Percentiles rank a stretch among this genome's conserved stretches.
These are phyloP conservation scores for Ophidiomyces ophidiicola DNA, from an alignment of 2,329 filamentous ascomycete genomes.

Conservation along the genomic window DNA sequence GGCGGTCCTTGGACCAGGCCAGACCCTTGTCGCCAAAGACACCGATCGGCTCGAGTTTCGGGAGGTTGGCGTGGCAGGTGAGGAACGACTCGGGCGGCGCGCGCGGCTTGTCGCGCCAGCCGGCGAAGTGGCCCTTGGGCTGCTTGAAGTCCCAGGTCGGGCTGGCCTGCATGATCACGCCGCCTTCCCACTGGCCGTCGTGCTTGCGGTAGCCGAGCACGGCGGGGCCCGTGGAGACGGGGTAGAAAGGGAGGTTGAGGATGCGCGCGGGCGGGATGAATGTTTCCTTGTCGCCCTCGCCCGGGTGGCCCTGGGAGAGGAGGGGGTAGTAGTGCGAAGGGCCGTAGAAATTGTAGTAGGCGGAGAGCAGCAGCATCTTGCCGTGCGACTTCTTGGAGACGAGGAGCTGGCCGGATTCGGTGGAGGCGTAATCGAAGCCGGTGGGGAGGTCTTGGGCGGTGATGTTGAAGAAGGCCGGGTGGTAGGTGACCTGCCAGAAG, in stretches of 20 bases:
- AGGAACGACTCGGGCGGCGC: constrained; percentile 26
- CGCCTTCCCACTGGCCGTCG: constrained; percentile 14
- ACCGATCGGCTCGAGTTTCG: constrained; percentile 32
- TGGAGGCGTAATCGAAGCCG: constrained; percentile 30
- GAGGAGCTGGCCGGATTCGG: constrained; percentile 40
- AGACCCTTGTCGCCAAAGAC: constrained; percentile 30
- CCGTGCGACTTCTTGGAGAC: constrained; percentile 39
- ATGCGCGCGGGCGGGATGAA: constrained; percentile 13
- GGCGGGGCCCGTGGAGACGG: constrained; percentile 15
- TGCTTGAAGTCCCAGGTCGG: constrained; percentile 27
- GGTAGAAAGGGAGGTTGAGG: constrained; percentile 15
- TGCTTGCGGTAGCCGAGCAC: constrained; percentile 14
- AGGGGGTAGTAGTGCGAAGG: constrained; percentile 40
- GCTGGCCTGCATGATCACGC: constrained; percentile 20
- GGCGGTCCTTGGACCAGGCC: constrained; percentile 27
- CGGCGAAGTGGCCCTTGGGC: constrained; percentile 14
- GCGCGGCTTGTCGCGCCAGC: constrained; percentile 15
- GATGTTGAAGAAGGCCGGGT: constrained; percentile 34
- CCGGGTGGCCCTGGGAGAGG: constrained; percentile 24
- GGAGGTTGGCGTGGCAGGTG: constrained; percentile 28
- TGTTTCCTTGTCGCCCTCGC: constrained; percentile 18
- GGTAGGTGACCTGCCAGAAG: constrained; percentile 37
- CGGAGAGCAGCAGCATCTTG: constrained; percentile 37
- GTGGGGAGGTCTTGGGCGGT: constrained; percentile 32
- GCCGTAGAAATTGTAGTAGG: constrained; percentile 47